These are phyloP conservation scores for Scutellaria barbata DNA, from an alignment of 257 asterid species.

Conservation along the genomic window DNA sequence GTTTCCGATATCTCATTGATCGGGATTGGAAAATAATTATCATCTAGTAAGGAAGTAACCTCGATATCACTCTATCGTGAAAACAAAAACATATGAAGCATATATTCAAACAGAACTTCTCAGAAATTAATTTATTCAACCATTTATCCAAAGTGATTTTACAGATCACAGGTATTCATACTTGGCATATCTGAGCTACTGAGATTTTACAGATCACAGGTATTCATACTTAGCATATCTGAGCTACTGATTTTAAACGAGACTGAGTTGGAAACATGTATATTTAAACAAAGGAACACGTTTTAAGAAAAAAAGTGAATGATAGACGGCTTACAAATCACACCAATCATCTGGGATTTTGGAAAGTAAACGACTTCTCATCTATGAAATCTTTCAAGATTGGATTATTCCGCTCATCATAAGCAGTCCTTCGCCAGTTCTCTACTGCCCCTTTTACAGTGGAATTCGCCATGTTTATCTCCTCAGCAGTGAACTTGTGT, in stretches of 20 bases:
- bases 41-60: background rate
- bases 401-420: constrained; percentile 58
- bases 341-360: constrained; percentile 34
- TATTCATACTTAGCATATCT: background rate
- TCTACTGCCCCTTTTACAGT: constrained; percentile 70
- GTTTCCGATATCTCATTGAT: background rate
- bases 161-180: background rate
- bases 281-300: background rate
- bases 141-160: background rate
- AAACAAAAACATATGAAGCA: background rate
- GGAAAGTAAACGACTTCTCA: constrained; percentile 35
- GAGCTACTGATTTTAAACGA: constrained; percentile 4
- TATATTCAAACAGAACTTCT: background rate
- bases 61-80: constrained; percentile 3
- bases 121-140: background rate
- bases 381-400: constrained; percentile 74
- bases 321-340: constrained; percentile 36
- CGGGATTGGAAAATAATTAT: background rate
- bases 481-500: constrained; percentile 82
- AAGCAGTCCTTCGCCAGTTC: constrained; percentile 75
- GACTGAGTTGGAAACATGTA: background rate
- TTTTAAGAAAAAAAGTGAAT: constrained; percentile 14
- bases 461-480: constrained; percentile 65
- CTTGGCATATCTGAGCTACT: background rate
- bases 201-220: background rate